phyloP scores from a whole-genome alignment of 345 rosid species.

The Gossypium bickii region DNA sequence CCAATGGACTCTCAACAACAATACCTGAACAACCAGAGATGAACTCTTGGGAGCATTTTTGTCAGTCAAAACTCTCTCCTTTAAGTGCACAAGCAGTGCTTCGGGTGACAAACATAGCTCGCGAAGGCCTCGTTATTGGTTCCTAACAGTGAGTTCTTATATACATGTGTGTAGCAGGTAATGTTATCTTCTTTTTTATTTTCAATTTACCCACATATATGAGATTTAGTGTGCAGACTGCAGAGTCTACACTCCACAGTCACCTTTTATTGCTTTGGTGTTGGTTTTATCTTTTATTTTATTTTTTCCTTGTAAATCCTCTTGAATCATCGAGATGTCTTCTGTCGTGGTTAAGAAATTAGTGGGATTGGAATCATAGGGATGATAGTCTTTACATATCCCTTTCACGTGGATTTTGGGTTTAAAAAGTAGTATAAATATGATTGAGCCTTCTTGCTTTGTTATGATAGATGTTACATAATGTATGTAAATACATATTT shows the following conservation, averaged over 20 bases:
- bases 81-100: constrained; percentile 86
- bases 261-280: constrained; percentile 13
- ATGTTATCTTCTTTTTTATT: constrained; percentile 16
- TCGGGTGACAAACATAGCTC: constrained; percentile 65
- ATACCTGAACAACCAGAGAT: constrained; percentile 41
- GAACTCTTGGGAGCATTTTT: constrained; percentile 75
- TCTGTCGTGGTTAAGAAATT: constrained; percentile 25
- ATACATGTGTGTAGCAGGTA: constrained; percentile 16
- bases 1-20: constrained; percentile 30
- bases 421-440: neutral
- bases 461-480: neutral
- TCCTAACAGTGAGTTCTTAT: constrained; percentile 31
- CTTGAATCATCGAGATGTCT: constrained; percentile 23
- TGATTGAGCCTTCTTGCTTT: constrained; percentile 13
- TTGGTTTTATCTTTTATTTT: constrained; percentile 4
- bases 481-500: neutral
- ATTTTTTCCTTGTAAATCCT: constrained; percentile 37
- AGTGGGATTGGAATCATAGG: constrained; percentile 25
- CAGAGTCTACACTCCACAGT: constrained; percentile 4
- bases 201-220: constrained; percentile 11
- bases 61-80: constrained; percentile 75
- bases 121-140: constrained; percentile 52
- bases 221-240: constrained; percentile 29
- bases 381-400: constrained; percentile 1
- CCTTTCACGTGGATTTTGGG: neutral